Conservation (phyloP, 2,329 filamentous ascomycete genomes). For the Rutstroemia sp. region DNA sequence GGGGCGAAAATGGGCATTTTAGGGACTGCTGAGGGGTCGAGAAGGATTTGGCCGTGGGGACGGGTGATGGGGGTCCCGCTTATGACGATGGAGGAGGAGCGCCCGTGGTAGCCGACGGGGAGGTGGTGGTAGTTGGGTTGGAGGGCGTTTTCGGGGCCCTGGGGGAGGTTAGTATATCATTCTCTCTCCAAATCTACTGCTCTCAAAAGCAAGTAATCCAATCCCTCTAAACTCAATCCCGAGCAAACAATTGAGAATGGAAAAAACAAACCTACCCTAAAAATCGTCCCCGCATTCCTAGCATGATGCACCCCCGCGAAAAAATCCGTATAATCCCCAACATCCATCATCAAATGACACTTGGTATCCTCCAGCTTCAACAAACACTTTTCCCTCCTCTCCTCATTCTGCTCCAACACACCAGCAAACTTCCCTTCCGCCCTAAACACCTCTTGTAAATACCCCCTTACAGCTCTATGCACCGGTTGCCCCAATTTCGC, state of each 20-base stretch:
- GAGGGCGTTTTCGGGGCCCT: conserved; percentile 63
- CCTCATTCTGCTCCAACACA: conserved; percentile 54
- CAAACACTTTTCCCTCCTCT: conserved; percentile 49
- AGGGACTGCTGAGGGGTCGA: conserved; percentile 52
- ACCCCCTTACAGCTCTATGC: conserved; percentile 60
- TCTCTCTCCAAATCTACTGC: background rate
- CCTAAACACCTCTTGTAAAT: conserved; percentile 60
- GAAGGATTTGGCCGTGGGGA: conserved; percentile 67
- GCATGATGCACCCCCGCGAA: conserved; percentile 77
- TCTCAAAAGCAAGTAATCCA: too few relatives aligned
- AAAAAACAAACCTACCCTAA: background rate
- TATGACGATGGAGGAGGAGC: conserved; percentile 67
- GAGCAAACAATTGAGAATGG: too few relatives aligned
- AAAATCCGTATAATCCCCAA: conserved; percentile 82
- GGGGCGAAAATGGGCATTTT: conserved; percentile 58
- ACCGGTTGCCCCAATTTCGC: conserved; percentile 62
- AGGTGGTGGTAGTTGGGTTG: conserved; percentile 78
- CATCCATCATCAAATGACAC: conserved; percentile 67
- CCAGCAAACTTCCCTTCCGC: conserved; percentile 50
- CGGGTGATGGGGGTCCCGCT: conserved; percentile 67
- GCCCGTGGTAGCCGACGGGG: conserved; percentile 75
- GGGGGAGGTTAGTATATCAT: too few relatives aligned
- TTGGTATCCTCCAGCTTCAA: conserved; percentile 51
- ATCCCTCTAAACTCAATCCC: too few relatives aligned
- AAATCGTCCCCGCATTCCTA: conserved; percentile 40